Evolutionary conservation across 768 basidiomycete genomes (phyloP), one percentile per base, ranked within the genome.

Genomic region (Trametes villosa): DNA sequence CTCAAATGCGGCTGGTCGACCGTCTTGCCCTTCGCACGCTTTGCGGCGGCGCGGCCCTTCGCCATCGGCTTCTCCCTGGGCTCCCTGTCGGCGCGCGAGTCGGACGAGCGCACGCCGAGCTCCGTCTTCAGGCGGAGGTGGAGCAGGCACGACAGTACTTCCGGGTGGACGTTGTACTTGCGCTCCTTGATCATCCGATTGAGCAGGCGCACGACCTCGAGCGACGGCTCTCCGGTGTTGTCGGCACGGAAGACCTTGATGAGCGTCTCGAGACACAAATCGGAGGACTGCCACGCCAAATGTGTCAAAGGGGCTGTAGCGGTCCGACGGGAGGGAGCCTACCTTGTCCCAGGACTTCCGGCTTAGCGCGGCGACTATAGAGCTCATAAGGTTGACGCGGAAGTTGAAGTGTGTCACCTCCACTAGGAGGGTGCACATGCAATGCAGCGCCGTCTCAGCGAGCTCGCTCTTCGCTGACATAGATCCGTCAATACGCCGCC

Each of bases 351-450:
- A 98, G 20, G 89, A 87, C 70, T 84, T 89, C 71, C 85, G 86
- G 71, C 94, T 95, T 47, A 98, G 74, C 15, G 86, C 85, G 49
- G 88, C 86, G 24, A 98, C 86, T 59, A 98, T 79, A 50, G 89
- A 88, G 61, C 86, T 87, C 86, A 97, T 93, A 66, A 99, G 83
- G 77, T 98, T 97, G 65, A 85, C 81, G 45, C 92, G 86, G 74
- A 98, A 98, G 77, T 98, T 99, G 86, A 99, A 99, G 76, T 98
- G 95, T 15, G 93, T 91, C 62, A 87, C 85, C 70, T 93, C 88
- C 20, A 82, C 81, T 26, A 94, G 78, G 44, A 98, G 80, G 6
- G 88, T 88, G 75, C 95, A 96, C 83, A 98, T 89, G 75, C 89
- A 93, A 70, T 85, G 88, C 53, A 98, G 79, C 48, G 89, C 85